Base-by-base conservation (phyloP, 75 land plant species). In the Azolla pinnata region DNA sequence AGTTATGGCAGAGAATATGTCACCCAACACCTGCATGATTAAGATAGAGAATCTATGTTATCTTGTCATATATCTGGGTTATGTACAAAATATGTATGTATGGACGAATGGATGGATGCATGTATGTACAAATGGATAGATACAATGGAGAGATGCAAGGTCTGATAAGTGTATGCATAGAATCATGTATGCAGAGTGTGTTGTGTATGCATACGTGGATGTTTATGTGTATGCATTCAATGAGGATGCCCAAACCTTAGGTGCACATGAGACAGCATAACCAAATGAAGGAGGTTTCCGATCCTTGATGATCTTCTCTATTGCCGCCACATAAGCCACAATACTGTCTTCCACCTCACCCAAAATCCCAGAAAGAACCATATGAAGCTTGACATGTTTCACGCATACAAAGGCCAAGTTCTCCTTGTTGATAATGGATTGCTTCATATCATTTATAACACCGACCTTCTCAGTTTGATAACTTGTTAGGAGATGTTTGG, bases 341-440 rank as follows among this genome's bases (percentile, higher is more conserved):
- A 63, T 63, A 2, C 23, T 21, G 21, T 57, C 42, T 47, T 29
- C 2, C 1, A n/a, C 24, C 27, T 19, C 1, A 30, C 23, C 4
- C 18, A 16, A 7, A 46, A 51, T 24, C 18, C 48, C 48, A 27
- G 23, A 27, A 7, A 63, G 4, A 33, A 44, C 49, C 2, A 7
- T 56, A 49, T 63, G 58, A 3, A 63, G 48, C 20, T 28, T 38
- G 24, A 28, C 7, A n/a, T 46, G n/a, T 12, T 33, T 46, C 20
- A 50, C 18, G 31, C 30, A 18, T 16, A 49, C 33, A 63, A 17
- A 63, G 1, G 65, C 47, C 32, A 44, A 50, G 34, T 49, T 42
- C 33, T 63, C 65, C 31, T 31, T 63, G 55, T 63, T 63, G 5
- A 63, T 50, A 10, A 46, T 49, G 1, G 65, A 18, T 28, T 63